A percentile compares a stretch with the other conserved stretches of the same genome.
Evolutionary conservation across 768 basidiomycete genomes (phyloP).

Genomic region (Myochromella boudieri): DNA sequence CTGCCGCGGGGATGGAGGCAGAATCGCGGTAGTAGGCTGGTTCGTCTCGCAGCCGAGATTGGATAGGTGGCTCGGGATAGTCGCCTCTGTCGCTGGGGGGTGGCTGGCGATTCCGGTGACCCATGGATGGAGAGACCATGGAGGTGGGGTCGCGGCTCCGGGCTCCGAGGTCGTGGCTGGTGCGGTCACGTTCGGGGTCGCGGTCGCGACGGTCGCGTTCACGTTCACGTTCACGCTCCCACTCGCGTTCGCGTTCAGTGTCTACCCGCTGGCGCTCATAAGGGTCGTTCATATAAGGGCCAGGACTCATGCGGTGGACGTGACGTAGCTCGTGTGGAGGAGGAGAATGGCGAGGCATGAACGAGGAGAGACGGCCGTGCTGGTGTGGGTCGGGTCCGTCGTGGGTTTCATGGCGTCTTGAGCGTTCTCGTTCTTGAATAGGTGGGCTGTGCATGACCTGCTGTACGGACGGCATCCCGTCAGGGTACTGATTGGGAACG

Average conservation of each 20-base stretch:
- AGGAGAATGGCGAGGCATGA: conserved; percentile 34
- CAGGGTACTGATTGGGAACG: conserved; percentile 45
- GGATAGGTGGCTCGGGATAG: conserved; percentile 30
- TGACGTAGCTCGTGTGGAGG: conserved; percentile 34
- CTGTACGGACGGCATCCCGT: conserved; percentile 41
- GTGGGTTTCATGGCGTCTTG: conserved; percentile 49
- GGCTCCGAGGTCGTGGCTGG: conserved; percentile 29
- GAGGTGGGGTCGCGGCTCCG: conserved; percentile 24
- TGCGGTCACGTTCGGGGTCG: conserved; percentile 31
- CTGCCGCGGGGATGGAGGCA: conserved; percentile 15
- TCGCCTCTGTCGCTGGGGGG: conserved; percentile 29
- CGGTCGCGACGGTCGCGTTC: conserved; percentile 31
- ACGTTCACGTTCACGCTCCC: conserved; percentile 44
- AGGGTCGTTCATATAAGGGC: conserved; percentile 54
- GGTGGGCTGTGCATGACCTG: conserved; percentile 52
- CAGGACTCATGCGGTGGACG: conserved; percentile 63
- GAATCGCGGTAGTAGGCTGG: conserved; percentile 36
- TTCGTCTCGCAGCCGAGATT: conserved; percentile 37
- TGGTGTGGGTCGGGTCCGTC: conserved; percentile 36
- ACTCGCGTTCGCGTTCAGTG: conserved; percentile 37
- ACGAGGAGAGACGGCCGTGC: conserved; percentile 28
- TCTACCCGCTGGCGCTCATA: conserved; percentile 47
- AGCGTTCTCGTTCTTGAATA: conserved; percentile 42
- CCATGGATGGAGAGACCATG: conserved; percentile 42
- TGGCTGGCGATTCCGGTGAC: conserved; percentile 32